Conservation (phyloP, 1,139 yeast species). For the Zygotorulaspora mrakii region DNA sequence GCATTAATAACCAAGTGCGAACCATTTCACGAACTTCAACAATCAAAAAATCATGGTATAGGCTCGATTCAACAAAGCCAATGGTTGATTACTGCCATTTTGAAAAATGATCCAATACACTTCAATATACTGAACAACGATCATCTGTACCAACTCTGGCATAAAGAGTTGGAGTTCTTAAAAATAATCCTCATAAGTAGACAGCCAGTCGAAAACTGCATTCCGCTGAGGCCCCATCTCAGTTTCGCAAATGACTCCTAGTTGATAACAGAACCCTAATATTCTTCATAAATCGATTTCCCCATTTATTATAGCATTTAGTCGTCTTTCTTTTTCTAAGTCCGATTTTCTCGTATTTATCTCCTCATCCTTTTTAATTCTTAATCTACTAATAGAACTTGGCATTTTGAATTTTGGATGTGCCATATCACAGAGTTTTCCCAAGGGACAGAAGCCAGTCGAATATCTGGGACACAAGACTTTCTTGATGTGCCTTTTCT, state of each 20-base stretch:
- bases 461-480: conserved; percentile 77
- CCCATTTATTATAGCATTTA: conserved; percentile 37
- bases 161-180: conserved; percentile 15
- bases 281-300: conserved; percentile 19
- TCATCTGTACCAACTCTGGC: conserved; percentile 51
- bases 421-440: conserved; percentile 32
- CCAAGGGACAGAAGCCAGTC: conserved; percentile 85
- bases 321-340: conserved; percentile 35
- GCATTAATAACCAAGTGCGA: conserved; percentile 21
- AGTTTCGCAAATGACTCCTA: no score
- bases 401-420: conserved; percentile 30
- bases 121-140: conserved; percentile 46
- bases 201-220: conserved; percentile 14
- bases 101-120: conserved; percentile 20
- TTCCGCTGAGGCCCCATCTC: neutral
- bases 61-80: conserved; percentile 20
- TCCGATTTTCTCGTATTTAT: conserved; percentile 37
- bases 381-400: conserved; percentile 25
- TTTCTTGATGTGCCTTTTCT: conserved; percentile 74
- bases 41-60: conserved; percentile 6
- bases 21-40: conserved; percentile 19
- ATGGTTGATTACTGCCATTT: conserved; percentile 23
- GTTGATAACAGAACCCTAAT: no score
- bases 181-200: conserved; percentile 15
- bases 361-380: conserved; percentile 35